Evolutionary conservation across 2,329 filamentous ascomycete genomes (phyloP), one percentile per base, ranked within the genome.

Genomic region (Colletotrichum cereale): DNA sequence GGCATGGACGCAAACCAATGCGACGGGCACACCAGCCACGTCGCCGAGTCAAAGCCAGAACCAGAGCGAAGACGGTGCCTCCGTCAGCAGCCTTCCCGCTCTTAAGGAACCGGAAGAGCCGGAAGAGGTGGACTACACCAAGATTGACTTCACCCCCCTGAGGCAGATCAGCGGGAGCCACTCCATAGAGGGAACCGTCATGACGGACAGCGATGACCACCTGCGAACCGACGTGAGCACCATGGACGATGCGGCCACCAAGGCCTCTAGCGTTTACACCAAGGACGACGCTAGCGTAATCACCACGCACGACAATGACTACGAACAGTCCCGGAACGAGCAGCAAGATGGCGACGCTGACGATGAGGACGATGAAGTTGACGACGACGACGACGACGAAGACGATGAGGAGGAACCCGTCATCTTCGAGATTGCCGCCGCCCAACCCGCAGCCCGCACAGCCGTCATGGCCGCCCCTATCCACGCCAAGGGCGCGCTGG

Each of bases 401-500:
- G 47, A 50, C 8, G 86, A 87, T 2, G 86, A 86, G 1, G 89
- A 93, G 74, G 91, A 92, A 76, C 87, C 91, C 2, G 84, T 94
- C 42, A 87, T 95, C 38, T 92, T 91, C 71, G 91, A 93, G 76
- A 88, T 93, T 63, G 89, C 87, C 5, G 85, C 88, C 21, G 84
- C 87, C 26, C 86, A 89, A 72, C 86, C 87, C 21, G 83, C 89
- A 21, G 77, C 79, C 50, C 85, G 87, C 8, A 87, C 90, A 63
- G 87, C 89, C 50, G 85, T 89, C 53, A 84, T 90, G 58, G 87
- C 88, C 2, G 90, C 92, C 2, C 87, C 90, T 66, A 90, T 95
- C 67, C 86, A 88, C 38, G 92, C 90, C 48, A 92, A 93, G 77
- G 93, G 94, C 31, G 92, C 92, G 62, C 85, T 98, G 62, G 93